phyloP scores from a whole-genome alignment of 2,329 filamentous ascomycete genomes.

The Chrysosporium queenslandicum region DNA sequence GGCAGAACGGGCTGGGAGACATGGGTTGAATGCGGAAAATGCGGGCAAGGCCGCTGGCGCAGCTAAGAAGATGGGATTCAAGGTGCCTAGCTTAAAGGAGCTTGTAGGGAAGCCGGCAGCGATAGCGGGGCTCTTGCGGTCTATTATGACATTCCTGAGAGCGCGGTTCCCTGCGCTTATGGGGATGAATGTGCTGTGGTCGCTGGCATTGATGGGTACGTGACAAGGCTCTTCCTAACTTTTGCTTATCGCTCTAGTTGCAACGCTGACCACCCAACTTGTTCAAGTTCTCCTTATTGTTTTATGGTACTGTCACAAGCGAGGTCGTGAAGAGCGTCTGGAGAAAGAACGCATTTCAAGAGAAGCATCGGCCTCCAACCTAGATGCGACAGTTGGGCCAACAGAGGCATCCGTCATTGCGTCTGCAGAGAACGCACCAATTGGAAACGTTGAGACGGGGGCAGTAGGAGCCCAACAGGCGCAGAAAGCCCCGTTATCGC shows the following conservation, averaged over 20 bases:
- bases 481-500: neutral
- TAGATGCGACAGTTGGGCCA: neutral
- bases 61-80: constrained; percentile 56
- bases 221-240: constrained; percentile 19
- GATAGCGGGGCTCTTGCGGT: constrained; percentile 70
- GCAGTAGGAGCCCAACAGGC: constrained; percentile 3
- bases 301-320: constrained; percentile 97
- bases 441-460: neutral
- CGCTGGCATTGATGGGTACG: constrained; percentile 75
- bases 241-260: neutral
- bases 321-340: constrained; percentile 74
- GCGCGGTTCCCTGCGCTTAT: constrained; percentile 81
- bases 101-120: constrained; percentile 80
- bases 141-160: constrained; percentile 83
- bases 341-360: constrained; percentile 42
- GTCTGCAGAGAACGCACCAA: constrained; percentile 6
- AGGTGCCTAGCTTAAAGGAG: constrained; percentile 63
- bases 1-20: constrained; percentile 53
- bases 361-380: constrained; percentile 7
- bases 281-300: constrained; percentile 68
- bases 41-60: constrained; percentile 45
- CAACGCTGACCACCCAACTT: neutral
- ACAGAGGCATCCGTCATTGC: neutral
- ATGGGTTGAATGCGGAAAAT: constrained; percentile 50
- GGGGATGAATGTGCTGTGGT: constrained; percentile 85